A percentile compares a stretch with the other conserved stretches of the same genome.
Evolutionary conservation across 805 yeast species (phyloP).

Genomic region (Tetrapisispora nanseiensis): DNA sequence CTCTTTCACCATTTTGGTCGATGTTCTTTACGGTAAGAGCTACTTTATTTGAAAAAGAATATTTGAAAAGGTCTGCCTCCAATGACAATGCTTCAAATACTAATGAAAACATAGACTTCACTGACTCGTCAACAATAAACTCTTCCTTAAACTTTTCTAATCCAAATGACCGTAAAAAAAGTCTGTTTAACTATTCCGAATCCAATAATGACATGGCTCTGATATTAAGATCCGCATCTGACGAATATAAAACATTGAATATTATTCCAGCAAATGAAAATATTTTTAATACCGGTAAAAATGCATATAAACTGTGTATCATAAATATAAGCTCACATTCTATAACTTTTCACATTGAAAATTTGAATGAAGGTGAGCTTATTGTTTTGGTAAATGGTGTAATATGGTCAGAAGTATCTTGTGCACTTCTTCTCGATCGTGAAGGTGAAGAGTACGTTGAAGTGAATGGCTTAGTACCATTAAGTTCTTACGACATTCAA

Average conservation of each 20-base stretch:
- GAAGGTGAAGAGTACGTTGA: conserved; percentile 43
- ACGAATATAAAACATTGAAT: conserved; percentile 24
- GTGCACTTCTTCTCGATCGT: conserved; percentile 32
- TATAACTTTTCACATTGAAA: conserved; percentile 41
- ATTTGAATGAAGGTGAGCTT: conserved; percentile 35
- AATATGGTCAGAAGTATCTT: conserved; percentile 56
- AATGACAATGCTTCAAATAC: neutral
- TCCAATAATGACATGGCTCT: conserved; percentile 30
- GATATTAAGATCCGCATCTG: conserved; percentile 27
- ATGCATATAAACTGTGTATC: conserved; percentile 33
- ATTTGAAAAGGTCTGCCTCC: conserved; percentile 28
- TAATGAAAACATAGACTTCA: neutral
- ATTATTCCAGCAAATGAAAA: conserved; percentile 19
- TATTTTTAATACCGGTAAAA: conserved; percentile 25
- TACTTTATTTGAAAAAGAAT: conserved; percentile 38
- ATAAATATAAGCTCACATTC: conserved; percentile 44
- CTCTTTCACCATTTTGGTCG: conserved; percentile 45
- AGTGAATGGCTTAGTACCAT: conserved; percentile 55
- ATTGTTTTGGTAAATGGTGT: conserved; percentile 52
- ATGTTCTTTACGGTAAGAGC: conserved; percentile 42
- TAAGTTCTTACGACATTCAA: conserved; percentile 52
- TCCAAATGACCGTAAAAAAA: conserved; percentile 7
- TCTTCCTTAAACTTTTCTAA: neutral
- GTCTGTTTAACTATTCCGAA: conserved; percentile 24
- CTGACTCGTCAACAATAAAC: neutral